Percentiles rank a stretch among this genome's conserved stretches.
Evolutionary conservation across 768 basidiomycete species (phyloP).

Genomic region (Multifurca ochricompacta): DNA sequence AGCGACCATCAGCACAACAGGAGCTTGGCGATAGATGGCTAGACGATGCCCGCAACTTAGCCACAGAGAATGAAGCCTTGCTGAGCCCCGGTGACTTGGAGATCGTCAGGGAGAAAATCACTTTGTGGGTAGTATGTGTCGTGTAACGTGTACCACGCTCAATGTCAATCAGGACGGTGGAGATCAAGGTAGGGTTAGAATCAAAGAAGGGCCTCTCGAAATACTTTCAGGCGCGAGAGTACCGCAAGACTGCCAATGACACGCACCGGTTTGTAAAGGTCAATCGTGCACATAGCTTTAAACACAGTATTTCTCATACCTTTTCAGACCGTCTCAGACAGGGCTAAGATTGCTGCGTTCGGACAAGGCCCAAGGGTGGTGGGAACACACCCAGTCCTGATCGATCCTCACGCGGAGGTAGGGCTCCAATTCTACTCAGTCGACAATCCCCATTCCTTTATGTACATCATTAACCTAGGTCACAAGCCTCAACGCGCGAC

Average conservation of each 20-base stretch:
- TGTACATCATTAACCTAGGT: not conserved
- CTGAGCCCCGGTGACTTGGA: not conserved
- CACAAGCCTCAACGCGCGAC: not conserved
- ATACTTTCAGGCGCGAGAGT: constrained; percentile 8
- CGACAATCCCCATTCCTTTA: not conserved
- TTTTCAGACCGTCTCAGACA: constrained; percentile 1
- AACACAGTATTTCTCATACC: not conserved
- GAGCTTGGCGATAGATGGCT: not conserved
- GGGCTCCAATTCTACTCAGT: not conserved
- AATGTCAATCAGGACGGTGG: not conserved
- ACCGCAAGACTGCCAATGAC: not conserved
- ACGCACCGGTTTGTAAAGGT: constrained; percentile 2
- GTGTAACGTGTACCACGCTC: not conserved
- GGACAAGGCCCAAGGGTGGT: not conserved
- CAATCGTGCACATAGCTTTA: not conserved
- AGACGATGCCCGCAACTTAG: not conserved
- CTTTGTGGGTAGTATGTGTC: not conserved
- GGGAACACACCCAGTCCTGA: not conserved
- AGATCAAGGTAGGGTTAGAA: not conserved
- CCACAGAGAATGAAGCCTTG: not conserved
- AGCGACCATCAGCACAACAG: not conserved
- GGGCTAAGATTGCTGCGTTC: not conserved
- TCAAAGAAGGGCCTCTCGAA: not conserved
- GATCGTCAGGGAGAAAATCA: not conserved
- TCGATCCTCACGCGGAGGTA: not conserved